phyloP scores from a whole-genome alignment of 2,329 filamentous ascomycete genomes.

The Pseudonectria foliicola region DNA sequence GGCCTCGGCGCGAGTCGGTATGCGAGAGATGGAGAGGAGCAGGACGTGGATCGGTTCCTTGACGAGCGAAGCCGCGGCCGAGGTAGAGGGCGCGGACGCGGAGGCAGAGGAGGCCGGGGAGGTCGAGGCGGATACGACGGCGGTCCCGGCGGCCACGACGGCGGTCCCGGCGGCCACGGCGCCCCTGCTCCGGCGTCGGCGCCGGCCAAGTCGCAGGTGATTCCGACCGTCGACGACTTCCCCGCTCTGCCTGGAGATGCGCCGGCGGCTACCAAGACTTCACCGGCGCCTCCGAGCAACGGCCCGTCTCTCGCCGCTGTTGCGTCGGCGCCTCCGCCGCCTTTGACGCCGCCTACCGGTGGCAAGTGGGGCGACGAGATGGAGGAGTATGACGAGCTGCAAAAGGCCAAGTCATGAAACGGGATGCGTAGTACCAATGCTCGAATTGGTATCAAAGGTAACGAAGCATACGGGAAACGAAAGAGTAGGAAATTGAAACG shows the following conservation, averaged over 20 bases:
- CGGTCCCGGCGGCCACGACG: conserved; percentile 18
- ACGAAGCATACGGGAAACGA: conserved; percentile 3
- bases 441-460: not conserved
- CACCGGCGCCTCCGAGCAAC: conserved; percentile 8
- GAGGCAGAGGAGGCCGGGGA: conserved; percentile 26
- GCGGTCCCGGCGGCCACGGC: conserved; percentile 18
- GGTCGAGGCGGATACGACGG: conserved; percentile 23
- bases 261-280: conserved; percentile 12
- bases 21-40: conserved; percentile 28
- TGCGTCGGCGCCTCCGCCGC: conserved; percentile 17
- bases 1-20: conserved; percentile 38
- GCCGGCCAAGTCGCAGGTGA: conserved; percentile 10
- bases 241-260: conserved; percentile 27
- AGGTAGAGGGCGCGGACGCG: conserved; percentile 26
- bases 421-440: not conserved
- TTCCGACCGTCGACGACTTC: conserved; percentile 28
- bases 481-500: not conserved
- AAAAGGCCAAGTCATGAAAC: conserved; percentile 17
- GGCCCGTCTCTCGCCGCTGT: conserved; percentile 25
- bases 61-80: conserved; percentile 29
- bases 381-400: conserved; percentile 40
- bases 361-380: conserved; percentile 54
- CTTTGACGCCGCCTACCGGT: conserved; percentile 24
- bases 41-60: conserved; percentile 30
- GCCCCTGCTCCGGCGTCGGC: conserved; percentile 11